Percentiles rank a stretch among this genome's conserved stretches.
phyloP scores from a whole-genome alignment of 805 yeast species.

The Starmerella tilneyi region DNA sequence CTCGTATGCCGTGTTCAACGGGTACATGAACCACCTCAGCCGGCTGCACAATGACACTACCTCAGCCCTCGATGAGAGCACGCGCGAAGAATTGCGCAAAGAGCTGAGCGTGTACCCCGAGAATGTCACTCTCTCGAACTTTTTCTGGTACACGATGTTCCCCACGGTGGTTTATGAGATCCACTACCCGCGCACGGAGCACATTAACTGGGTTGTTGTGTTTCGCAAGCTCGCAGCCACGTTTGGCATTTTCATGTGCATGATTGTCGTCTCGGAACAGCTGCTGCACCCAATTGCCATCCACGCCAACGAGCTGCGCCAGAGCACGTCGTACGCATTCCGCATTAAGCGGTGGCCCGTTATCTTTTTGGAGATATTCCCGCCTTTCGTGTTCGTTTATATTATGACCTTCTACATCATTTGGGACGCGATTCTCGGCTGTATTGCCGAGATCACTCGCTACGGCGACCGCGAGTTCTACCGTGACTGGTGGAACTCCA shows the following conservation, averaged over 20 bases:
- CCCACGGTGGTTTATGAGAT: slow-evolving; percentile 70
- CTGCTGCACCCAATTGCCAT: slow-evolving; percentile 63
- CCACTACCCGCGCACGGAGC: slow-evolving; percentile 65
- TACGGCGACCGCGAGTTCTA: slow-evolving; percentile 90
- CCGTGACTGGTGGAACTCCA: slow-evolving; percentile 96
- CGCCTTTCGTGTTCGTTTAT: slow-evolving; percentile 68
- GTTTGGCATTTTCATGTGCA: slow-evolving; percentile 73
- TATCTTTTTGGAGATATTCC: slow-evolving; percentile 60
- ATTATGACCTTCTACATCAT: slow-evolving; percentile 74
- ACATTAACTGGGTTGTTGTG: slow-evolving; percentile 60
- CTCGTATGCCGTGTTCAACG: slow-evolving; percentile 84
- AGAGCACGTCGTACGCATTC: slow-evolving; percentile 37
- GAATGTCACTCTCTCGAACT: slow-evolving; percentile 57
- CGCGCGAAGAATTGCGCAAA: slow-evolving; percentile 58
- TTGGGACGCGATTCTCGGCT: slow-evolving; percentile 90
- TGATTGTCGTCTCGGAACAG: slow-evolving; percentile 72
- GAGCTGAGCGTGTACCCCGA: slow-evolving; percentile 69
- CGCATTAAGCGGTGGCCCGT: slow-evolving; percentile 44
- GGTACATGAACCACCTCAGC: slow-evolving; percentile 47
- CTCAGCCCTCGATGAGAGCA: slow-evolving; percentile 2
- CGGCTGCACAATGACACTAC: slow-evolving; percentile 4
- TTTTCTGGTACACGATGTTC: slow-evolving; percentile 69
- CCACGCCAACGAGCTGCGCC: slow-evolving; percentile 46
- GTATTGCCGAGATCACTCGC: slow-evolving; percentile 74
- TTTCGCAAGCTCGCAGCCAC: slow-evolving; percentile 62